Evolutionary conservation across 1,139 yeast genomes (phyloP).

Genomic region (Kodamaea derodonti): DNA sequence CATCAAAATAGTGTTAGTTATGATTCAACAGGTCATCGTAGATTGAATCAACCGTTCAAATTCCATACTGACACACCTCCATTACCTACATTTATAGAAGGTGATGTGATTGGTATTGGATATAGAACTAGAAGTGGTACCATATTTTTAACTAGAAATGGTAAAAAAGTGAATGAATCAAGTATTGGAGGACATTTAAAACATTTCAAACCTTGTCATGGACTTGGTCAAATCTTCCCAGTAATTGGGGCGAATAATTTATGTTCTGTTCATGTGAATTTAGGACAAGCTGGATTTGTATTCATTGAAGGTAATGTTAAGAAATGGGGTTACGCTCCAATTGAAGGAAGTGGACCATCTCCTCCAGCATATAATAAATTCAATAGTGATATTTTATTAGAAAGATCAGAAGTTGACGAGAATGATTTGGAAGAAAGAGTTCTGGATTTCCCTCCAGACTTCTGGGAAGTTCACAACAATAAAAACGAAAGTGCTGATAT

Average conservation of each 20-base stretch:
- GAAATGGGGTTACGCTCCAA: conserved; percentile 63
- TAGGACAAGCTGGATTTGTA: conserved; percentile 57
- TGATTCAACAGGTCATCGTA: conserved; percentile 51
- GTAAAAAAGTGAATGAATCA: conserved; percentile 64
- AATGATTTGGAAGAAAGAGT: conserved; percentile 44
- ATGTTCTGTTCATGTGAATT: conserved; percentile 52
- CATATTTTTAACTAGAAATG: conserved; percentile 65
- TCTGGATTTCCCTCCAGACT: conserved; percentile 55
- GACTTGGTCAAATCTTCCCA: conserved; percentile 44
- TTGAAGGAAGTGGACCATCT: conserved; percentile 59
- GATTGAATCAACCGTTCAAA: conserved; percentile 50
- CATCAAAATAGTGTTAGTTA: conserved; percentile 47
- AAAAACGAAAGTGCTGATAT: conserved; percentile 13
- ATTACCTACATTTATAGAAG: conserved; percentile 47
- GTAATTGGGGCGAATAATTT: conserved; percentile 50
- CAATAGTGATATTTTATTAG: conserved; percentile 51
- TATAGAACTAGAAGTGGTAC: conserved; percentile 59
- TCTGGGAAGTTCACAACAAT: conserved; percentile 32
- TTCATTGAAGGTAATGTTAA: conserved; percentile 59
- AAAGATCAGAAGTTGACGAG: conserved; percentile 50
- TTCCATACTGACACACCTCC: conserved; percentile 26
- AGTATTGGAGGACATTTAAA: conserved; percentile 67
- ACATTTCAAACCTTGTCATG: conserved; percentile 33
- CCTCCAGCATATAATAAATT: conserved; percentile 58
- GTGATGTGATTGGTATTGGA: conserved; percentile 69